These are phyloP conservation scores for Xylariaceae sp. DNA, from an alignment of 2,329 filamentous ascomycete genomes.

Conservation along the genomic window DNA sequence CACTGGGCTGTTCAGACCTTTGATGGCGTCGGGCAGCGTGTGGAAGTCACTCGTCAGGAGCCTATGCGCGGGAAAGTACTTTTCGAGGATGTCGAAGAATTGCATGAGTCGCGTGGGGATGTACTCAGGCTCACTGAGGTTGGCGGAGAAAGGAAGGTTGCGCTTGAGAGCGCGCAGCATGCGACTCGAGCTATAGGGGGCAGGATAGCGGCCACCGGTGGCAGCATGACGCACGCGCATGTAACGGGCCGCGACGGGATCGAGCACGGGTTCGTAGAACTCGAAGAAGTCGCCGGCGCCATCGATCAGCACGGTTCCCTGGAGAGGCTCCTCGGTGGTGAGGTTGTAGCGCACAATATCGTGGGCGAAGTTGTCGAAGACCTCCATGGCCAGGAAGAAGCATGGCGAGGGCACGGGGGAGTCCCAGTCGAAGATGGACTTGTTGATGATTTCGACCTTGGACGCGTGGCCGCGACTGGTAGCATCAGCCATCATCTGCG, in stretches of 20 bases:
- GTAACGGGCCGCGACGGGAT: slow-evolving; percentile 77
- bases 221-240: slow-evolving; percentile 79
- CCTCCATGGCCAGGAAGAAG: slow-evolving; percentile 96
- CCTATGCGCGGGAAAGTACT: slow-evolving; percentile 84
- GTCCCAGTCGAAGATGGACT: slow-evolving; percentile 91
- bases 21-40: slow-evolving; percentile 72
- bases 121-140: slow-evolving; percentile 81
- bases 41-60: slow-evolving; percentile 89
- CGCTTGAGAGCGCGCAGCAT: slow-evolving; percentile 57
- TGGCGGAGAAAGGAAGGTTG: slow-evolving; percentile 64
- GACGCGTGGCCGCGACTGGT: slow-evolving; percentile 69
- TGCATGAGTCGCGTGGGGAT: slow-evolving; percentile 92
- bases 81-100: slow-evolving; percentile 87
- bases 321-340: slow-evolving; percentile 72
- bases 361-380: slow-evolving; percentile 98
- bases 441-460: slow-evolving; percentile 92
- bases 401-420: slow-evolving; percentile 84
- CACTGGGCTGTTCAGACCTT: slow-evolving; percentile 85
- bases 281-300: slow-evolving; percentile 85
- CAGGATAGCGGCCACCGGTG: slow-evolving; percentile 57
- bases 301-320: slow-evolving; percentile 85
- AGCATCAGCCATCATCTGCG: slow-evolving; percentile 61
- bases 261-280: slow-evolving; percentile 77
- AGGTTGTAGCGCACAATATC: slow-evolving; percentile 89
- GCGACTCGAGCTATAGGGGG: slow-evolving; percentile 51